Base-by-base conservation (phyloP, 805 yeast genomes). In the Zygoascus ofunaensis region DNA sequence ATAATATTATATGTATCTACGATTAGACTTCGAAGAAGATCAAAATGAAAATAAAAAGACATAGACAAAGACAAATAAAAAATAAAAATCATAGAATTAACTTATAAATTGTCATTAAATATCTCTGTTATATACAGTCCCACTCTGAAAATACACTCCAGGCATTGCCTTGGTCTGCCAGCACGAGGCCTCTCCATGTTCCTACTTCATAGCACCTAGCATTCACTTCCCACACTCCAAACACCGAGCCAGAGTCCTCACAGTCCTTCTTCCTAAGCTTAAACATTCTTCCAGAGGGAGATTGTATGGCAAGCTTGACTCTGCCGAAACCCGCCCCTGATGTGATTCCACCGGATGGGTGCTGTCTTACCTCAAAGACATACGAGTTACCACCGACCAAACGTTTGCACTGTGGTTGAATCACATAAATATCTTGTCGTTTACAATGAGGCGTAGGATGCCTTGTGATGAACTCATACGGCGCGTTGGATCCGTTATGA, bases 111-210 rank as follows among this genome's bases (percentile, higher is more conserved):
- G 7, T n/a, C 17, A 37, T 23, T n/a, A 8, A 37, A 10, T 15
- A 19, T 15, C 12, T 15, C 19, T 35, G 22, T 43, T 52, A 63
- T 17, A 66, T 60, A 61, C 90, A 82, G 26, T 69, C 68, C 98
- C 98, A 90, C 62, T 87, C 95, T 12, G 94, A 87, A 64, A 85
- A 87, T 2, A 84, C 86, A 55, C 87, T 82, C 86, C 95, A 85
- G 43, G 87, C 80, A 44, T 72, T 72, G 3, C 84, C 85, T 34
- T 79, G 75, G 50, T 86, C 90, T 7, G 86, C 81, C 34, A 82
- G 75, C 0, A 86, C 86, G 39, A 89, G 72, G 1, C 87, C 90
- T 46, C 89, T 73, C 86, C 95, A 92, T 15, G 72, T 60, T 2
- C 98, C 98, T 1, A 65, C 60, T 58, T 89, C 96, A 49, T 72